Conservation (phyloP, 306 rosid genomes). For the Ammopiptanthus mongolicus region DNA sequence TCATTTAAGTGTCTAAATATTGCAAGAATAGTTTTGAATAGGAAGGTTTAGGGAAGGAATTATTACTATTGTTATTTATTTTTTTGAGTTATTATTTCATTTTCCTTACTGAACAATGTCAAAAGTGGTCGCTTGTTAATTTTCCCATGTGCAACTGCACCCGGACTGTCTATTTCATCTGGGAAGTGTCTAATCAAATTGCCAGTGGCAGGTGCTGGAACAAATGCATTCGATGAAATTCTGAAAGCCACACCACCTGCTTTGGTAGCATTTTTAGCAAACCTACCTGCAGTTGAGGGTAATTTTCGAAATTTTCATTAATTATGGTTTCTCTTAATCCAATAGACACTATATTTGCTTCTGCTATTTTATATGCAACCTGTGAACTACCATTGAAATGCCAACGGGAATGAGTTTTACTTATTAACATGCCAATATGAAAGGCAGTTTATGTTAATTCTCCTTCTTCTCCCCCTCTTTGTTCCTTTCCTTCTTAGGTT, state of each 20-base stretch:
- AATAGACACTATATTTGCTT: not conserved
- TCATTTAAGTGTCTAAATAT: not conserved
- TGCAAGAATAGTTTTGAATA: not conserved
- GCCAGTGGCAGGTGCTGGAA: constrained; percentile 43
- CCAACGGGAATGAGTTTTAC: not conserved
- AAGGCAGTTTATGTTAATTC: not conserved
- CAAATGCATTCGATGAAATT: constrained; percentile 79
- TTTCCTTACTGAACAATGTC: not conserved
- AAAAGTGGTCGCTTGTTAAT: not conserved
- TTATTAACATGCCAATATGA: not conserved
- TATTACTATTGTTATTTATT: not conserved
- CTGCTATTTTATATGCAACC: not conserved
- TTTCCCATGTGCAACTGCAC: constrained; percentile 22
- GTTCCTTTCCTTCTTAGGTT: not conserved
- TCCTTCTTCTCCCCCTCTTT: not conserved
- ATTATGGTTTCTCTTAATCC: not conserved
- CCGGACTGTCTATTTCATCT: constrained; percentile 29
- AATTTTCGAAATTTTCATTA: constrained; percentile 16
- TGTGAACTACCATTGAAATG: not conserved
- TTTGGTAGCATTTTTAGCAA: constrained; percentile 74
- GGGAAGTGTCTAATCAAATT: constrained; percentile 32
- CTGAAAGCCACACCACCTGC: constrained; percentile 81
- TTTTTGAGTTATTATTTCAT: not conserved
- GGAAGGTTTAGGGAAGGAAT: not conserved
- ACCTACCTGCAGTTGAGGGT: constrained; percentile 92